These are phyloP conservation scores for Globisporangium radiosum DNA, from an alignment of 352 stramenopile genomes.

Conservation along the genomic window DNA sequence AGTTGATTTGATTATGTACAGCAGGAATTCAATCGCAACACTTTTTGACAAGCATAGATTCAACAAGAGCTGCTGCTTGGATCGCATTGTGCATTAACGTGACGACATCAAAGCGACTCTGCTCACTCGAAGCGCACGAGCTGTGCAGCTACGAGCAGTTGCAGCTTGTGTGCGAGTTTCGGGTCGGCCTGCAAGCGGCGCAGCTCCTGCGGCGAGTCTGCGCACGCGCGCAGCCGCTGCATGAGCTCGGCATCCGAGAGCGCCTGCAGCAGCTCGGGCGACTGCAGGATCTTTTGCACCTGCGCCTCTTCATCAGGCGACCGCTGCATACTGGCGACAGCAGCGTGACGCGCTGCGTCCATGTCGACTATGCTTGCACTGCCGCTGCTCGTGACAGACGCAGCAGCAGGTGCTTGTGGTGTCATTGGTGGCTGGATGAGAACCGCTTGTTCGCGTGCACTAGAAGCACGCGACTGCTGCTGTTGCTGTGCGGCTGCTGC, in stretches of 20 bases:
- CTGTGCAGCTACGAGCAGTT: slow-evolving; percentile 41
- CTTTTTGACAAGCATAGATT: neutral
- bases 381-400: neutral
- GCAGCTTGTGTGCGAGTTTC: slow-evolving; percentile 39
- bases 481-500: slow-evolving; percentile 7
- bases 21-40: too few species aligned
- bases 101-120: neutral
- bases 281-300: slow-evolving; percentile 58
- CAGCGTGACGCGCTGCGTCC: slow-evolving; percentile 39
- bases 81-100: neutral
- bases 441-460: slow-evolving; percentile 3
- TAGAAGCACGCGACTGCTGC: slow-evolving; percentile 12
- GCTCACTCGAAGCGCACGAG: slow-evolving; percentile 47
- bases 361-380: slow-evolving; percentile 44
- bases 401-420: neutral
- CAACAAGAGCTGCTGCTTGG: neutral
- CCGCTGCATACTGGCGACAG: slow-evolving; percentile 51
- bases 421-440: neutral
- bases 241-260: slow-evolving; percentile 58
- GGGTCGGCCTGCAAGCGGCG: slow-evolving; percentile 35
- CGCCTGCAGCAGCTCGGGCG: slow-evolving; percentile 50
- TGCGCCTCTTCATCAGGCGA: slow-evolving; percentile 56
- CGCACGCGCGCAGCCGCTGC: slow-evolving; percentile 38
- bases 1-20: too few species aligned
- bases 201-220: slow-evolving; percentile 34